Evolutionary conservation across 1,284 basidiomycete genomes (phyloP).

Genomic region (Schizophyllum amplum): DNA sequence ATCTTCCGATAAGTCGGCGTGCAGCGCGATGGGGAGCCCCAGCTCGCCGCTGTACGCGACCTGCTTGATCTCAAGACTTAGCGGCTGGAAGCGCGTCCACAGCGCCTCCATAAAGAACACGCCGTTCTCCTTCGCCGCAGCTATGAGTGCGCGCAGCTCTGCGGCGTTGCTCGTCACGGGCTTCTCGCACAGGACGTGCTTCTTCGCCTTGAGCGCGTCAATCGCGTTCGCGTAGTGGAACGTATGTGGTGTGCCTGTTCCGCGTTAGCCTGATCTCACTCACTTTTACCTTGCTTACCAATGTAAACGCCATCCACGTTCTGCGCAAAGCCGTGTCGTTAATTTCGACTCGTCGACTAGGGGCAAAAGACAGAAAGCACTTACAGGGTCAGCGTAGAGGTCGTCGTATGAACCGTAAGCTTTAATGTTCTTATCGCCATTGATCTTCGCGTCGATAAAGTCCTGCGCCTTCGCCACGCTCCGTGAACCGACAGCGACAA

Average conservation of each 20-base stretch:
- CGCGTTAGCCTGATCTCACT: conserved; percentile 7
- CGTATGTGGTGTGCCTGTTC: conserved; percentile 76
- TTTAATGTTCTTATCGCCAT: conserved; percentile 46
- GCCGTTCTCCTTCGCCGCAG: conserved; percentile 66
- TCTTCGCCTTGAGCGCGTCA: conserved; percentile 71
- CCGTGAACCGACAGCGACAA: conserved; percentile 78
- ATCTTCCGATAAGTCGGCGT: conserved; percentile 69
- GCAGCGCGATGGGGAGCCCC: conserved; percentile 55
- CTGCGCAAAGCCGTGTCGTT: conserved; percentile 31
- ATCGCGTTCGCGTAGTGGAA: conserved; percentile 76
- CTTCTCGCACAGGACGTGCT: conserved; percentile 86
- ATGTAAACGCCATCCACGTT: conserved; percentile 78
- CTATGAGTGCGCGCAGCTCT: conserved; percentile 60
- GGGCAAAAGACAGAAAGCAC: conserved; percentile 12
- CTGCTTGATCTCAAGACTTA: conserved; percentile 56
- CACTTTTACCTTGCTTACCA: conserved; percentile 29
- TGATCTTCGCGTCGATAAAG: conserved; percentile 54
- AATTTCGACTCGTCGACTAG: neutral
- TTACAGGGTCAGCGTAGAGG: conserved; percentile 63
- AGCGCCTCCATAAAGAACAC: conserved; percentile 89
- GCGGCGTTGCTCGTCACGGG: conserved; percentile 60
- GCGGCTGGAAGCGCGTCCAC: conserved; percentile 76
- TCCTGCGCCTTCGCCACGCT: conserved; percentile 58
- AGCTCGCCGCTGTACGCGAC: conserved; percentile 54
- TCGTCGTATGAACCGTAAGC: conserved; percentile 75